Evolutionary conservation across 2,329 filamentous ascomycete species (phyloP).

Genomic region (Periconia digitata): DNA sequence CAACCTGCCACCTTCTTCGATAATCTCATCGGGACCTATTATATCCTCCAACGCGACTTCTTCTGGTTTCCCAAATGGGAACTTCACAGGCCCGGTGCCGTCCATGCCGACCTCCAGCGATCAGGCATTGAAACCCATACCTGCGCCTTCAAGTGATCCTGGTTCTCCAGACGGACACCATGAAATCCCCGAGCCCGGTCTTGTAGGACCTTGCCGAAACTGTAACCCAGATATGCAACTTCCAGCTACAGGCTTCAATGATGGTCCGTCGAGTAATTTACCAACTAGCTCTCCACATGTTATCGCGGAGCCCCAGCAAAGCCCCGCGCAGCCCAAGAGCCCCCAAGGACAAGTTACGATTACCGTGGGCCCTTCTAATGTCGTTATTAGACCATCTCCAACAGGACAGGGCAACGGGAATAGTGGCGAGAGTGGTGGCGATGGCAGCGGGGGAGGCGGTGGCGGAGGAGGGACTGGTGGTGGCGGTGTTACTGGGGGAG

Average conservation of each 20-base stretch:
- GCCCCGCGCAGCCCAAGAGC: constrained; percentile 6
- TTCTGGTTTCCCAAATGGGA: constrained; percentile 9
- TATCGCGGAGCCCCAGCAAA: constrained; percentile 20
- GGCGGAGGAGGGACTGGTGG: too few relatives aligned
- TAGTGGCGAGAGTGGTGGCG: too few relatives aligned
- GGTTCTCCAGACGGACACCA: constrained; percentile 34
- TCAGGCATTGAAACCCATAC: constrained; percentile 26
- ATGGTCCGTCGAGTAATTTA: constrained; percentile 5
- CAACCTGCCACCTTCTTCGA: not conserved
- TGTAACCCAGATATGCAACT: constrained; percentile 33
- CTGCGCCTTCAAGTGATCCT: constrained; percentile 20
- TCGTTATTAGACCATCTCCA: constrained; percentile 18
- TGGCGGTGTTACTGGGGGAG: not conserved
- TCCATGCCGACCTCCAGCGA: constrained; percentile 24
- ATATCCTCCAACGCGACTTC: too few relatives aligned
- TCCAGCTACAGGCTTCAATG: constrained; percentile 25
- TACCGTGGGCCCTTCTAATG: constrained; percentile 16
- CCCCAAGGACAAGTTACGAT: constrained; percentile 11
- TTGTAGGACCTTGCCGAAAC: constrained; percentile 25
- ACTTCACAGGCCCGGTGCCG: constrained; percentile 1
- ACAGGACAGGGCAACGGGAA: constrained; percentile 5
- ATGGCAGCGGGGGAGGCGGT: not conserved
- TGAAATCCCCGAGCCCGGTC: constrained; percentile 33
- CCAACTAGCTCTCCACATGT: constrained; percentile 6
- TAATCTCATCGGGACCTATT: too few relatives aligned